Conservation (phyloP, 192 early-diverging fungal species). For the Podila clonocystis region DNA sequence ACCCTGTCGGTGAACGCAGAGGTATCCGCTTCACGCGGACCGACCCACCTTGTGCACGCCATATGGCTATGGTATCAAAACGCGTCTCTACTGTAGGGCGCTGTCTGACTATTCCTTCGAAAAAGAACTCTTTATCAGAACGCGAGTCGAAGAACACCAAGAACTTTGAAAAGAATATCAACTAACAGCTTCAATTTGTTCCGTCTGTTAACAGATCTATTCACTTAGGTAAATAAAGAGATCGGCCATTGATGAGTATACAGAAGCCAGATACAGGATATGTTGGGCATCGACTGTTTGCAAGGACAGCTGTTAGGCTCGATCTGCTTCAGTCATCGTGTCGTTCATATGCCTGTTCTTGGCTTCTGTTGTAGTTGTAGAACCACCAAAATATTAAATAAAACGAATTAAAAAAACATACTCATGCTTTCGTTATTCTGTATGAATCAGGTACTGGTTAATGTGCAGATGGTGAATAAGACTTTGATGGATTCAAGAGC, state of each 20-base stretch:
- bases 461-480: not conserved
- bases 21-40: conserved; percentile 53
- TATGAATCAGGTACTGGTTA: not conserved
- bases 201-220: not conserved
- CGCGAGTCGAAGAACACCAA: not conserved
- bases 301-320: no score
- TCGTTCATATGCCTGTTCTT: no score
- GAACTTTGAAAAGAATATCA: not conserved
- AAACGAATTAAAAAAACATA: not conserved
- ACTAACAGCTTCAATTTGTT: not conserved
- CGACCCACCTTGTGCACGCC: conserved; percentile 54
- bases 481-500: not conserved
- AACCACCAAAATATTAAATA: not conserved
- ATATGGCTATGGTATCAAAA: conserved; percentile 53
- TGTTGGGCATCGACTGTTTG: no score
- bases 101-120: conserved; percentile 34
- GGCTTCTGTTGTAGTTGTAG: not conserved
- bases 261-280: no score
- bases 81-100: conserved; percentile 20
- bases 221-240: not conserved
- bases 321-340: no score
- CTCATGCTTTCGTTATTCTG: not conserved
- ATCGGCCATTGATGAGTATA: not conserved
- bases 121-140: not conserved
- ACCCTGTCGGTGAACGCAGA: conserved; percentile 53